phyloP scores from a whole-genome alignment of 192 early-diverging fungal species.

The Backusella westeae region DNA sequence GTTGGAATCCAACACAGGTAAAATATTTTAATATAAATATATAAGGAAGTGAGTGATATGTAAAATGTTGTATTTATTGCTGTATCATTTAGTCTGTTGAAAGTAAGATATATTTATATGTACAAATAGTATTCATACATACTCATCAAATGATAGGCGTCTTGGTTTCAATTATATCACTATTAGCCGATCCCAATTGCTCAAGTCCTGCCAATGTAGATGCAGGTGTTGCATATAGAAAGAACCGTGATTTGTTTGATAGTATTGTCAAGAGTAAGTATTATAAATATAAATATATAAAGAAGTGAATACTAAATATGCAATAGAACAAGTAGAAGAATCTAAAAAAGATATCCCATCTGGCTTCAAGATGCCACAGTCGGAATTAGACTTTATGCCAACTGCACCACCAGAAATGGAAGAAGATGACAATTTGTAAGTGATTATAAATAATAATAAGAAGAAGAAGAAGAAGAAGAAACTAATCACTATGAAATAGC shows the following conservation, averaged over 20 bases:
- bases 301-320: too few species aligned
- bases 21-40: conserved; percentile 8
- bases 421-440: conserved; percentile 43
- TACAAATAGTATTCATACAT: not conserved
- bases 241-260: conserved; percentile 37
- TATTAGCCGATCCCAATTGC: conserved; percentile 49
- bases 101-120: conserved; percentile 22
- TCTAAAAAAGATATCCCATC: conserved; percentile 47
- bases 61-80: not conserved
- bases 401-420: conserved; percentile 36
- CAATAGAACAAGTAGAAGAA: conserved; percentile 44
- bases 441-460: not conserved
- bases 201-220: conserved; percentile 55
- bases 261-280: conserved; percentile 36
- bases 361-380: conserved; percentile 46
- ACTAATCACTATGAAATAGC: not conserved
- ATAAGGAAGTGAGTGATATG: not conserved
- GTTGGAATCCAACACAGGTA: conserved; percentile 81
- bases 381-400: conserved; percentile 38
- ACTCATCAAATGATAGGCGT: conserved; percentile 34
- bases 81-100: conserved; percentile 33
- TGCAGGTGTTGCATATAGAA: conserved; percentile 49
- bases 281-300: too few species aligned
- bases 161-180: conserved; percentile 45
- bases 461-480: too few species aligned